phyloP scores from a whole-genome alignment of 2,329 filamentous ascomycete genomes.

The Nemania sp. region DNA sequence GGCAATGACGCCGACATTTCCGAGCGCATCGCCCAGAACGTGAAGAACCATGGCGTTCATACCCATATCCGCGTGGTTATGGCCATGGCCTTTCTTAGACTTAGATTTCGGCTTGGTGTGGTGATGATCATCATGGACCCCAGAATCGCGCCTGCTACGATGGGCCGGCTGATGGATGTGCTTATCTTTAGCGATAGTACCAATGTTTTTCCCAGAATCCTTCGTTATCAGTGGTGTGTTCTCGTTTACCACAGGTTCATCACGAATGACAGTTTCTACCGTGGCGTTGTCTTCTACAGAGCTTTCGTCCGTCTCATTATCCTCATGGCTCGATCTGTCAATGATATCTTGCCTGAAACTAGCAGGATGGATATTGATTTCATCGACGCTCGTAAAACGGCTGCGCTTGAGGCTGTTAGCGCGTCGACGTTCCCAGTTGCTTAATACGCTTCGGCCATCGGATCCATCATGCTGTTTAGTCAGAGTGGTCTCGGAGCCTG shows the following conservation, averaged over 20 bases:
- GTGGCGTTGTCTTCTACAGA: slow-evolving; percentile 63
- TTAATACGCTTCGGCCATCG: slow-evolving; percentile 50
- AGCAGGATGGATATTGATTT: slow-evolving; percentile 88
- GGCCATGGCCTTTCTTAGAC: slow-evolving; percentile 64
- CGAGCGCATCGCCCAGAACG: slow-evolving; percentile 84
- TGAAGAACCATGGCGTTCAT: slow-evolving; percentile 88
- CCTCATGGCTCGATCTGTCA: slow-evolving; percentile 71
- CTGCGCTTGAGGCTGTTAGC: slow-evolving; percentile 64
- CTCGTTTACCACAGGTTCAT: slow-evolving; percentile 53
- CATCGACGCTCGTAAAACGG: slow-evolving; percentile 73
- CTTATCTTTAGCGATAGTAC: slow-evolving; percentile 46
- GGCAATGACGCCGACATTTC: slow-evolving; percentile 86
- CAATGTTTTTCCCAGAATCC: slow-evolving; percentile 46
- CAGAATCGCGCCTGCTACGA: slow-evolving; percentile 61
- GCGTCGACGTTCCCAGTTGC: slow-evolving; percentile 60
- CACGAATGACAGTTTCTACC: slow-evolving; percentile 50
- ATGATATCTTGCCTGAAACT: slow-evolving; percentile 95
- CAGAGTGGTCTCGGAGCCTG: slow-evolving; percentile 52
- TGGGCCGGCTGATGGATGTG: slow-evolving; percentile 45
- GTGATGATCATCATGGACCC: slow-evolving; percentile 78
- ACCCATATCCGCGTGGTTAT: slow-evolving; percentile 90
- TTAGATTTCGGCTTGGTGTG: slow-evolving; percentile 77
- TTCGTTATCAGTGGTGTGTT: slow-evolving; percentile 54
- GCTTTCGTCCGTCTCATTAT: slow-evolving; percentile 63
- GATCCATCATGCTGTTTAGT: slow-evolving; percentile 57